A percentile compares a stretch with the other conserved stretches of the same genome.
Conservation (phyloP, 2,329 filamentous ascomycete genomes). For the Cladosporium velox region DNA sequence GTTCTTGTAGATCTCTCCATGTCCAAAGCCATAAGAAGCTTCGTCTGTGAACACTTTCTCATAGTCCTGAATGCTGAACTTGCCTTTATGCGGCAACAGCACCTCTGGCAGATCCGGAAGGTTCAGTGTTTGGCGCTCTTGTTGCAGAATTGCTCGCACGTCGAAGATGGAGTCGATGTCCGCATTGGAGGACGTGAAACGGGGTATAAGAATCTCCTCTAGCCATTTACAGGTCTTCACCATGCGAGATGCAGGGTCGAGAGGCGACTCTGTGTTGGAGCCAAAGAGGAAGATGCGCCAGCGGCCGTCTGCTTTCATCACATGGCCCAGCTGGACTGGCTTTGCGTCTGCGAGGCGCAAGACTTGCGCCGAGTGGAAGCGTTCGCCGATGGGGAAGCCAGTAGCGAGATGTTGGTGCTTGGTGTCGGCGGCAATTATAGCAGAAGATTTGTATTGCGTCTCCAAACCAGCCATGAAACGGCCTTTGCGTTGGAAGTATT, state of each 20-base stretch:
- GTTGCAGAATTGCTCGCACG: constrained; percentile 43
- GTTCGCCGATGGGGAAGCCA: constrained; percentile 36
- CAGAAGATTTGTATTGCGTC: constrained; percentile 33
- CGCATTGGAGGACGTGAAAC: constrained; percentile 43
- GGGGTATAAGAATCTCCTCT: constrained; percentile 27
- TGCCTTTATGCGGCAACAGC: constrained; percentile 47
- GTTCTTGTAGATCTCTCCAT: constrained; percentile 51
- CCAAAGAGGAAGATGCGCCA: constrained; percentile 40
- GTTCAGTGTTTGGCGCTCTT: constrained; percentile 31
- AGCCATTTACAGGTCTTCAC: constrained; percentile 30
- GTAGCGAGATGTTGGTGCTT: constrained; percentile 34
- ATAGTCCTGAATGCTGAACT: constrained; percentile 37
- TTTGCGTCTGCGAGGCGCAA: constrained; percentile 39
- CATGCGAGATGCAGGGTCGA: constrained; percentile 27
- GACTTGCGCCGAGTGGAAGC: constrained; percentile 38
- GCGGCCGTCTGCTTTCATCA: constrained; percentile 38
- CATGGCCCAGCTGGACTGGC: constrained; percentile 38
- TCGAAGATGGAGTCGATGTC: constrained; percentile 57
- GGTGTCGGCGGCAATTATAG: constrained; percentile 29
- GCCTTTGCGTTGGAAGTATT: constrained; percentile 35
- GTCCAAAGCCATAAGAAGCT: constrained; percentile 42
- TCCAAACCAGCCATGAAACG: constrained; percentile 39
- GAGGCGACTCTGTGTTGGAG: constrained; percentile 25
- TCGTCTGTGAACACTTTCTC: constrained; percentile 52
- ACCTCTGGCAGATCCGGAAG: constrained; percentile 46